Evolutionary conservation across 2,329 filamentous ascomycete genomes (phyloP).

Genomic region (Truncatella angustata): DNA sequence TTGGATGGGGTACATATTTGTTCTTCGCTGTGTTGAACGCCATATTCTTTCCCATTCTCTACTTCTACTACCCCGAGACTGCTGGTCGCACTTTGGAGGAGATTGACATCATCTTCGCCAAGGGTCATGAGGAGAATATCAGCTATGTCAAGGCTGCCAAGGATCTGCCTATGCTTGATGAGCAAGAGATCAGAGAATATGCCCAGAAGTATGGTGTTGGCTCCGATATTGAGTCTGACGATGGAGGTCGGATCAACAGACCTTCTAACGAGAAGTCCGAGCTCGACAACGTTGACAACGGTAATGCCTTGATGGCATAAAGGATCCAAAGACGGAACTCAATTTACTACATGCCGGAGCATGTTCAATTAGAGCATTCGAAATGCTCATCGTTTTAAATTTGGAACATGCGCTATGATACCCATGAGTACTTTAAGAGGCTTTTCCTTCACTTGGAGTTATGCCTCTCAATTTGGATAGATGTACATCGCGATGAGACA

Average conservation of each 20-base stretch:
- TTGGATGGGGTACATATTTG: constrained; percentile 56
- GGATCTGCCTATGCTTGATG: constrained; percentile 52
- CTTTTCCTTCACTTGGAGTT: no score
- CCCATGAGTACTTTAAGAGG: not conserved
- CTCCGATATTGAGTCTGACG: constrained; percentile 10
- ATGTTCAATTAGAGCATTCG: not conserved
- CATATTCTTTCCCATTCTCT: constrained; percentile 37
- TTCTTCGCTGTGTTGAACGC: constrained; percentile 34
- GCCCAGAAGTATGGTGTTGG: constrained; percentile 31
- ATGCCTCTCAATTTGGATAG: no score
- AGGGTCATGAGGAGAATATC: constrained; percentile 56
- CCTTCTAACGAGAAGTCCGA: not conserved
- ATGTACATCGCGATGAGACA: no score
- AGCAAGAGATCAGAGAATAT: constrained; percentile 52
- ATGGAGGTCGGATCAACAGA: not conserved
- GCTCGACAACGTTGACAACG: not conserved
- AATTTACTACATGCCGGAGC: not conserved
- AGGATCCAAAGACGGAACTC: not conserved
- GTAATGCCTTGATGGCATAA: not conserved
- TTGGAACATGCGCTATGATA: not conserved
- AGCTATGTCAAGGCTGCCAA: constrained; percentile 58
- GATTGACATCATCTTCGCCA: constrained; percentile 59
- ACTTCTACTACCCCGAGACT: constrained; percentile 53
- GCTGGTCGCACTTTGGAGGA: constrained; percentile 50
- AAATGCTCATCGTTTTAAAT: not conserved